phyloP scores from a whole-genome alignment of 768 basidiomycete species.

The Sarcodon sp. region DNA sequence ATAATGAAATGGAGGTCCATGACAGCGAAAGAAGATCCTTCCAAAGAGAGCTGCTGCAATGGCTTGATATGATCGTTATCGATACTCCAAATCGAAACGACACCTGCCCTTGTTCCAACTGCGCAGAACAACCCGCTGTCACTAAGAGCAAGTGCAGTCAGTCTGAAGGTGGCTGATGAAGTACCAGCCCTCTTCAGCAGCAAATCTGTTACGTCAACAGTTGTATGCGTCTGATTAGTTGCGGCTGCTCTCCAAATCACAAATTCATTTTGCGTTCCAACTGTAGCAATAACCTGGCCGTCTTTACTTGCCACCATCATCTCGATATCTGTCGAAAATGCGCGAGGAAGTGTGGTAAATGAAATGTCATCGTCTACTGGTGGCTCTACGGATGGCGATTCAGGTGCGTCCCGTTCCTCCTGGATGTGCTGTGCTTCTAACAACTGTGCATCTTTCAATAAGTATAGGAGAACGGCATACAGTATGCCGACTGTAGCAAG shows the following conservation, averaged over 20 bases:
- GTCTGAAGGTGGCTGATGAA: slow-evolving; percentile 30
- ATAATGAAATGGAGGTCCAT: slow-evolving; percentile 33
- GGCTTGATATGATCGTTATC: slow-evolving; percentile 22
- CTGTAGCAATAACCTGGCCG: slow-evolving; percentile 51
- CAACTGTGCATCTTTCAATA: slow-evolving; percentile 85
- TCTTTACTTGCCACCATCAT: slow-evolving; percentile 60
- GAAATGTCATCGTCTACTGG: slow-evolving; percentile 30
- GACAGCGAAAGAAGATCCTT: slow-evolving; percentile 32
- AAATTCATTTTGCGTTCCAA: slow-evolving; percentile 72
- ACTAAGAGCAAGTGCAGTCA: slow-evolving; percentile 55
- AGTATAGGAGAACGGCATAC: slow-evolving; percentile 69
- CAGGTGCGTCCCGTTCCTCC: slow-evolving; percentile 27
- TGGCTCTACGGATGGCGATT: slow-evolving; percentile 12
- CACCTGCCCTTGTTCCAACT: slow-evolving; percentile 57
- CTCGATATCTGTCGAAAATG: slow-evolving; percentile 74
- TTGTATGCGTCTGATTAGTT: slow-evolving; percentile 24
- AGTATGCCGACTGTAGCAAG: slow-evolving; percentile 59
- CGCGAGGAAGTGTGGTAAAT: slow-evolving; percentile 69
- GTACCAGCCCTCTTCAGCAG: slow-evolving; percentile 34
- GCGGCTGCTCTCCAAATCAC: slow-evolving; percentile 42
- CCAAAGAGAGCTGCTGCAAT: slow-evolving; percentile 28
- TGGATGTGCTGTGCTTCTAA: slow-evolving; percentile 75
- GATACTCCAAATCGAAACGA: slow-evolving; percentile 52
- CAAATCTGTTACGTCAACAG: slow-evolving; percentile 39
- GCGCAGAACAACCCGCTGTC: slow-evolving; percentile 49